Base-by-base conservation (phyloP, 2,329 filamentous ascomycete genomes). In the Coccinonectria pachysandricola region DNA sequence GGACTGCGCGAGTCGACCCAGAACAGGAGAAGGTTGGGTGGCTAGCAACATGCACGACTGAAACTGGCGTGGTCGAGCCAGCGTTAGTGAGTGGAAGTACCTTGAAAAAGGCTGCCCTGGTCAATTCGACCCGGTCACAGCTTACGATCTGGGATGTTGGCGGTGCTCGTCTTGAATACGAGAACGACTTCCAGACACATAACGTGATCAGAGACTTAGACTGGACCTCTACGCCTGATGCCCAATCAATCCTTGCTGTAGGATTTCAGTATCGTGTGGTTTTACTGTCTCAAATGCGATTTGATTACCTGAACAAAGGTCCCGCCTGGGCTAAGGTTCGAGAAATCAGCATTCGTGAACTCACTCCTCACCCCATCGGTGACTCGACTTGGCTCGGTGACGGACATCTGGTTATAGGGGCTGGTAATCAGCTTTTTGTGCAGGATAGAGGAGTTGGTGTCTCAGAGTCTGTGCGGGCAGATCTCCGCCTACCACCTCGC, bases 131-230 rank as follows among this genome's bases (percentile, higher is more conserved):
- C 9, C 74, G 78, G 36, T 85, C 79, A 1, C 73, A 76, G 20
- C 59, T 95, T 25, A 92, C 83, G 0, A 93, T 95, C 25, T 95
- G 87, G 88, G 87, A 94, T 46, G 81, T 84, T 8, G 74, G 79
- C 36, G 82, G 79, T 29, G 77, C 77, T 2, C 78, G 85, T 36
- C 65, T 94, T 5, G 87, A 95, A 51, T 86, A 83, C 46, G 71
- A 82, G 35, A 73, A 88, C 43, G 68, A 74, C 15, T 91, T 86
- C 37, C 69, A 79, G 37, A 65, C 68, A 8, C 69, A 79, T 33
- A 80, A 91, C 42, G 70, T 68, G 5, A 85, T 95, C 20, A 75
- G 79, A 36, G 87, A 94, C 52, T 69, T 95, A 8, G 86, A 94
- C 52, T 95, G 88, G 88, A 88, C 86, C 1, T 88, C 83, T 3